A percentile compares a stretch with the other conserved stretches of the same genome.
These are phyloP conservation scores for Backusella tarrabulga DNA, from an alignment of 192 early-diverging fungal genomes.

Conservation along the genomic window DNA sequence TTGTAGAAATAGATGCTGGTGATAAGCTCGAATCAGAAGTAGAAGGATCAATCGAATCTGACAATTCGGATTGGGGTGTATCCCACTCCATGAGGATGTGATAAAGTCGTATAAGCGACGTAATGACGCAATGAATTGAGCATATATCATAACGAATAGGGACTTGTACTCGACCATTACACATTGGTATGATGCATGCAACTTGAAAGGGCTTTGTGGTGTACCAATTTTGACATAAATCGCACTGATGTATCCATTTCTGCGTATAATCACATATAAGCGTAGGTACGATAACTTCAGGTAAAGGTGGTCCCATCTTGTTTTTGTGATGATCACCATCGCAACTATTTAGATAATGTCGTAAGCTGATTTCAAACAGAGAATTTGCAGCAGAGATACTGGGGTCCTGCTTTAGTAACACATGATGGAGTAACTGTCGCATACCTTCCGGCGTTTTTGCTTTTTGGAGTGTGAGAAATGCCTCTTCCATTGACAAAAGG, in stretches of 20 bases:
- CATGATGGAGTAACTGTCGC: neutral
- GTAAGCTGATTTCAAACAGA: neutral
- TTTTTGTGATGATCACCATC: neutral
- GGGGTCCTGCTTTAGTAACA: neutral
- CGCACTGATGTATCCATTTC: slow-evolving; percentile 15
- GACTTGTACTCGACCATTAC: slow-evolving; percentile 22
- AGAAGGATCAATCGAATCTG: neutral
- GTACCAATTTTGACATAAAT: slow-evolving; percentile 14
- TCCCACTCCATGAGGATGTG: slow-evolving; percentile 6
- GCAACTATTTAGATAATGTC: neutral
- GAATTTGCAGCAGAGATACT: neutral
- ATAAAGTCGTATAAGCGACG: neutral
- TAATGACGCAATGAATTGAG: slow-evolving; percentile 16
- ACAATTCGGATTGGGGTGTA: neutral
- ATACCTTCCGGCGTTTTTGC: neutral
- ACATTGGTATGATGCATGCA: slow-evolving; percentile 17
- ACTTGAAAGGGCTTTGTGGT: slow-evolving; percentile 8
- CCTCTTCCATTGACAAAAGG: neutral
- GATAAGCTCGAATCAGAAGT: neutral
- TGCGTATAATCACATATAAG: neutral
- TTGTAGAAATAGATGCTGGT: neutral
- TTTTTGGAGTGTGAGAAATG: slow-evolving; percentile 9
- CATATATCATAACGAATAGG: slow-evolving; percentile 27
- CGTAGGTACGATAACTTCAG: slow-evolving; percentile 3
- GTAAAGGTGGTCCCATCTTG: neutral